A percentile compares a stretch with the other conserved stretches of the same genome.
phyloP scores from a whole-genome alignment of 1,284 basidiomycete genomes.

The Macrocystidia cucumis region DNA sequence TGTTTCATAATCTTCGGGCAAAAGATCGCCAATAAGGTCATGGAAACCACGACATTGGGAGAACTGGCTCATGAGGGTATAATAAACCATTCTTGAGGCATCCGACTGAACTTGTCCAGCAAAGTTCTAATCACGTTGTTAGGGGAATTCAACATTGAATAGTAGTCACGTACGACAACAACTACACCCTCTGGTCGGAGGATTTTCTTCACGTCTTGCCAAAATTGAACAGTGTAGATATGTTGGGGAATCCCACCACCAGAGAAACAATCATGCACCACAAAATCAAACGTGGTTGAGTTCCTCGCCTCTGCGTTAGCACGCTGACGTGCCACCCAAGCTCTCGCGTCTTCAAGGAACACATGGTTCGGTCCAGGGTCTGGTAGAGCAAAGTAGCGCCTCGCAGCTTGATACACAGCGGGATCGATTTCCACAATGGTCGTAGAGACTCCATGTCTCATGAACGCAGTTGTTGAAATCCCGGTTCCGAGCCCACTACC shows the following conservation, averaged over 20 bases:
- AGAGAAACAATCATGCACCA: constrained; percentile 89
- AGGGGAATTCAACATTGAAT: neutral
- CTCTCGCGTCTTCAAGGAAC: constrained; percentile 70
- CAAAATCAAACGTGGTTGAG: constrained; percentile 54
- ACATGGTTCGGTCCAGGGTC: constrained; percentile 48
- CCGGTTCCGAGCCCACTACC: constrained; percentile 76
- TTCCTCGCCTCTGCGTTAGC: constrained; percentile 20
- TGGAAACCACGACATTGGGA: constrained; percentile 76
- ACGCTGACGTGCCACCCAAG: constrained; percentile 45
- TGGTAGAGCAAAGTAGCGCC: constrained; percentile 70
- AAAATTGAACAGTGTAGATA: constrained; percentile 79
- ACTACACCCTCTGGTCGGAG: constrained; percentile 71
- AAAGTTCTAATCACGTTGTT: constrained; percentile 23
- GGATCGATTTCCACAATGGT: constrained; percentile 85
- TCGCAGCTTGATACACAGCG: constrained; percentile 78
- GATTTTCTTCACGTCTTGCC: constrained; percentile 57
- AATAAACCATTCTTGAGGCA: constrained; percentile 57
- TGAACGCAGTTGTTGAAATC: constrained; percentile 68
- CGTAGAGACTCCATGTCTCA: constrained; percentile 56
- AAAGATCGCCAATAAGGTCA: constrained; percentile 43
- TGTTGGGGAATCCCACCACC: constrained; percentile 81
- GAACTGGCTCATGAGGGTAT: constrained; percentile 64
- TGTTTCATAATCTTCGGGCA: constrained; percentile 36
- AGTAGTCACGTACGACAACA: constrained; percentile 56
- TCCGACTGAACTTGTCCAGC: constrained; percentile 61